A percentile compares a stretch with the other conserved stretches of the same genome.
Evolutionary conservation across 2,329 filamentous ascomycete species (phyloP).

Genomic region (Ophiosphaerella korrae): DNA sequence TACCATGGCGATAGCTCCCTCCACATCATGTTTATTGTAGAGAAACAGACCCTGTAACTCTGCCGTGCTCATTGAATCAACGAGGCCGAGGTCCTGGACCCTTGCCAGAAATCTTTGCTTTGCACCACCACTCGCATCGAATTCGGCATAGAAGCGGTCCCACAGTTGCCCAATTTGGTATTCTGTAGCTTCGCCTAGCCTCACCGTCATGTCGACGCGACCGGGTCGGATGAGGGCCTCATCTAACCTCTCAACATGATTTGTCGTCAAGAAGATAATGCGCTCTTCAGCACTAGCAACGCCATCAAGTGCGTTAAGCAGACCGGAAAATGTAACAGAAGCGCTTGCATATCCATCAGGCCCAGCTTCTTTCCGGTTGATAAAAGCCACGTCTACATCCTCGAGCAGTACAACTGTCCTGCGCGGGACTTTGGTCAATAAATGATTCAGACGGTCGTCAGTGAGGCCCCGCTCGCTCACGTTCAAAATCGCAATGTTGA

Average conservation of each 20-base stretch:
- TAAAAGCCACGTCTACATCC: conserved; percentile 90
- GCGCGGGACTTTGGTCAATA: conserved; percentile 82
- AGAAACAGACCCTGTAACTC: conserved; percentile 93
- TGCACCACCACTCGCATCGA: conserved; percentile 68
- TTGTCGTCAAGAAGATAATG: conserved; percentile 92
- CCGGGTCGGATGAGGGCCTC: conserved; percentile 89
- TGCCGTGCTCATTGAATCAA: conserved; percentile 79
- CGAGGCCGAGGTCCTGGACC: conserved; percentile 72
- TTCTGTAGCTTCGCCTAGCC: conserved; percentile 83
- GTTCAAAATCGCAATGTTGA: conserved; percentile 90
- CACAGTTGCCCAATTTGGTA: conserved; percentile 88
- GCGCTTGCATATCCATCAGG: conserved; percentile 83
- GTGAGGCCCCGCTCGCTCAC: conserved; percentile 88
- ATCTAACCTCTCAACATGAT: conserved; percentile 88
- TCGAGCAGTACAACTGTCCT: conserved; percentile 83
- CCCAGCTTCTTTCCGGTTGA: conserved; percentile 77
- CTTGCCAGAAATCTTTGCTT: conserved; percentile 72
- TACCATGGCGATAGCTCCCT: conserved; percentile 82
- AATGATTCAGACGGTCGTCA: conserved; percentile 83
- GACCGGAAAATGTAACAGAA: conserved; percentile 90
- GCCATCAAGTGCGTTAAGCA: conserved; percentile 75
- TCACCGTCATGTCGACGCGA: conserved; percentile 89
- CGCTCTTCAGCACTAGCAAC: conserved; percentile 94
- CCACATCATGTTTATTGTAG: conserved; percentile 90
- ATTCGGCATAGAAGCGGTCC: conserved; percentile 91